Base-by-base conservation (phyloP, 768 basidiomycete genomes). In the Auriscalpium vulgare region DNA sequence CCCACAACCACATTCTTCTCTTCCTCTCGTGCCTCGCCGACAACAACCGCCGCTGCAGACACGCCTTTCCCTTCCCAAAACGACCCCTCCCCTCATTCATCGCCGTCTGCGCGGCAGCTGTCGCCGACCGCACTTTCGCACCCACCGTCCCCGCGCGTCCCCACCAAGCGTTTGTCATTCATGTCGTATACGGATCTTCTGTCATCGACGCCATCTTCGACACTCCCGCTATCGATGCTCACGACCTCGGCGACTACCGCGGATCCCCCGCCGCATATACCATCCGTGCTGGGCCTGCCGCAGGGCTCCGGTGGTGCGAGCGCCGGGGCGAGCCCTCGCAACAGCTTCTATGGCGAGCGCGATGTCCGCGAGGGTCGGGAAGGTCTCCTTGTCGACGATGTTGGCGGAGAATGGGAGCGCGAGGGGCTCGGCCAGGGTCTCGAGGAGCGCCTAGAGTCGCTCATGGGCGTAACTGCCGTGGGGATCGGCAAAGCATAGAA, bases 151-250 rank as follows among this genome's bases (percentile, higher is more conserved):
- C 73, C 56, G 50, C 63, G 77, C 52, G 59, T 59, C 1, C 68
- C 76, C 2, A 73, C 74, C 34, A 91, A 92, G 63, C 85, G 90
- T 2, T 80, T 92, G 10, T 93, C 91, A 0, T 95, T 94, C 76
- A 80, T 95, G 71, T 88, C 91, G 4, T 94, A 94, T 69, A 80
- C 85, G 29, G 92, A 95, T 68, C 78, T 95, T 2, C 81, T 95
- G 44, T 74, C 86, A 0, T 87, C 85, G 0, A 83, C 89, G 0
- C 93, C 93, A 0, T 75, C 84, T 0, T 77, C 85, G 10, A 82
- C 83, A 11, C 78, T 85, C 44, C 80, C 90, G 1, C 79, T 95
- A 3, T 83, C 83, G 0, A 81, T 82, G 4, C 78, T 93, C 52
- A 91, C 91, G 0, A 82, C 81, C 0, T 79, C 83, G 1, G 79